Percentiles rank a stretch among this genome's conserved stretches.
Conservation (phyloP, 805 yeast species). For the Metschnikowia matae region DNA sequence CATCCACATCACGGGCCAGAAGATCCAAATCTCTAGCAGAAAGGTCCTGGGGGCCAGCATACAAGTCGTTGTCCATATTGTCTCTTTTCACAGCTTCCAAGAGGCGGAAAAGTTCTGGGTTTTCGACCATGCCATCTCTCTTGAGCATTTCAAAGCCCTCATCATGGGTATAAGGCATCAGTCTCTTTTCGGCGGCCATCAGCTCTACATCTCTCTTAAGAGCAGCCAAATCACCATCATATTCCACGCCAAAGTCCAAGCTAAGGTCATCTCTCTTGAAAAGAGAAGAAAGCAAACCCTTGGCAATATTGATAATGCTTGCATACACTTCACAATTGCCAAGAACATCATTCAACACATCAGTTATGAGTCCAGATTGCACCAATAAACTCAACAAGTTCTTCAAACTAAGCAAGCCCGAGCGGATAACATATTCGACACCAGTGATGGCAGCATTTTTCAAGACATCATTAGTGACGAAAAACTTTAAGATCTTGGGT, state of each 20-base stretch:
- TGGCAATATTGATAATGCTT: constrained; percentile 29
- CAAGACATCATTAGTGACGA: constrained; percentile 26
- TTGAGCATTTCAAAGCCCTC: constrained; percentile 15
- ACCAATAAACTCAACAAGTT: constrained; percentile 34
- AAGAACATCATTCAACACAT: constrained; percentile 33
- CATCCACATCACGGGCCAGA: constrained; percentile 21
- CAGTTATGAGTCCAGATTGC: constrained; percentile 32
- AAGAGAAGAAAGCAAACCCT: constrained; percentile 18
- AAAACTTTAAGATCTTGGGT: constrained; percentile 31
- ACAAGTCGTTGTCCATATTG: no score
- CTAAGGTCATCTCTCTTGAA: constrained; percentile 6
- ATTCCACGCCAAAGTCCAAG: background rate
- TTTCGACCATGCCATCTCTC: constrained; percentile 12
- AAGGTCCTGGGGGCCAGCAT: no score
- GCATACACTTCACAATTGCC: constrained; percentile 38
- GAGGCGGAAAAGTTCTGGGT: constrained; percentile 1
- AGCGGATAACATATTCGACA: constrained; percentile 22
- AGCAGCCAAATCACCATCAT: background rate
- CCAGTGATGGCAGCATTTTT: constrained; percentile 22
- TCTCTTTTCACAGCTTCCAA: constrained; percentile 11
- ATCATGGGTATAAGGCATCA: constrained; percentile 8
- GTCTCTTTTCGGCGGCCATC: background rate
- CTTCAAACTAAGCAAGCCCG: constrained; percentile 30
- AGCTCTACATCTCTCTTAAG: constrained; percentile 1
- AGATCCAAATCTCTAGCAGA: background rate